These are phyloP conservation scores for Huntiella moniliformis DNA, from an alignment of 2,329 filamentous ascomycete genomes.

Conservation along the genomic window DNA sequence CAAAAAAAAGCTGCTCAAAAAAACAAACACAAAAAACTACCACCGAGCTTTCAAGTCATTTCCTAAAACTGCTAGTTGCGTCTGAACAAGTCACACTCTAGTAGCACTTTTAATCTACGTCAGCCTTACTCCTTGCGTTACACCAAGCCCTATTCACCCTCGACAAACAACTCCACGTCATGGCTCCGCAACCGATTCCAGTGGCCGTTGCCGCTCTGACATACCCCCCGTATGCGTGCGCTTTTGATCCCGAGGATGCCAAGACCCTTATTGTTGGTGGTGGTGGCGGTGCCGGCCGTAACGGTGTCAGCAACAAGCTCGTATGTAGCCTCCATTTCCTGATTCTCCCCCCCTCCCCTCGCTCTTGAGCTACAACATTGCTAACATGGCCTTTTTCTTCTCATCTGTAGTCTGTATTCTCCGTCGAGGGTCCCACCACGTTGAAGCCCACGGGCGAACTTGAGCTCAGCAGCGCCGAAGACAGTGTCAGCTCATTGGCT, in stretches of 20 bases:
- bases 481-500: conserved; percentile 71
- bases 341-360: neutral
- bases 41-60: too few species aligned
- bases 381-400: neutral
- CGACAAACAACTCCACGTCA: conserved; percentile 12
- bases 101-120: too few species aligned
- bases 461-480: conserved; percentile 65
- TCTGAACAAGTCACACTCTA: too few species aligned
- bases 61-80: too few species aligned
- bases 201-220: conserved; percentile 47
- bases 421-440: conserved; percentile 45
- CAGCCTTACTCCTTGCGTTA: too few species aligned
- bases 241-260: conserved; percentile 68
- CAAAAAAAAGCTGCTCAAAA: too few species aligned
- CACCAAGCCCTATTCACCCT: neutral
- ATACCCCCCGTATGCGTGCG: conserved; percentile 74
- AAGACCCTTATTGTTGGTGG: conserved; percentile 65
- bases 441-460: conserved; percentile 51
- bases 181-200: conserved; percentile 23
- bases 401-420: conserved; percentile 42
- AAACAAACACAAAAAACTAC: too few species aligned
- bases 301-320: conserved; percentile 74
- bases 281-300: conserved; percentile 66
- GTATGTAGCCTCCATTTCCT: conserved; percentile 27
- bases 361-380: neutral